A percentile compares a stretch with the other conserved stretches of the same genome.
phyloP scores from a whole-genome alignment of 805 yeast species.

The Candida bentonensis region DNA sequence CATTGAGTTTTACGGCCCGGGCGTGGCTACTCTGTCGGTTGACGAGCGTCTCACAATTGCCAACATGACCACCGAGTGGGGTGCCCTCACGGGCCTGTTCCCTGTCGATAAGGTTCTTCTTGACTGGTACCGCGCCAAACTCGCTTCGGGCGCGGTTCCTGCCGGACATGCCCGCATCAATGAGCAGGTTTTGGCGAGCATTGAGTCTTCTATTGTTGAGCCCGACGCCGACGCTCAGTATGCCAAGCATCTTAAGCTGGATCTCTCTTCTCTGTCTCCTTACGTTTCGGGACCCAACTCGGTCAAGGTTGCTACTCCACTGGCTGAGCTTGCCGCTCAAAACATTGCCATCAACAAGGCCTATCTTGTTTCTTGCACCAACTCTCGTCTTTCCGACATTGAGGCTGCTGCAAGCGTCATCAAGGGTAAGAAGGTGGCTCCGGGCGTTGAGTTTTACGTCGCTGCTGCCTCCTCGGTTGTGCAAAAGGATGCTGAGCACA shows the following conservation, averaged over 20 bases:
- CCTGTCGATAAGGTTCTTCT: conserved; percentile 80
- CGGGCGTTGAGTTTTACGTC: conserved; percentile 86
- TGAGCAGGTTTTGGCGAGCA: conserved; percentile 36
- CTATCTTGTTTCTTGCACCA: conserved; percentile 94
- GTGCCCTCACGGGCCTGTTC: conserved; percentile 91
- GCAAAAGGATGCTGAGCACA: conserved; percentile 79
- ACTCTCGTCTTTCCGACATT: conserved; percentile 84
- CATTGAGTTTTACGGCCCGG: conserved; percentile 19
- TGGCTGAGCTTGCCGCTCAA: conserved; percentile 57
- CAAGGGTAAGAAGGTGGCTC: conserved; percentile 68
- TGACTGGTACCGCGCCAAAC: conserved; percentile 61
- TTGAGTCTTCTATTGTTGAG: conserved; percentile 29
- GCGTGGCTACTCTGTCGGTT: conserved; percentile 15
- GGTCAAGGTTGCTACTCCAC: conserved; percentile 76
- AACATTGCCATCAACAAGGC: conserved; percentile 81
- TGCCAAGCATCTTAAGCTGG: conserved; percentile 77
- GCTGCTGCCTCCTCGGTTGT: conserved; percentile 96
- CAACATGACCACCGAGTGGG: conserved; percentile 92
- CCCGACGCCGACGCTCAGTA: conserved; percentile 73
- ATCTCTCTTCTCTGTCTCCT: conserved; percentile 69
- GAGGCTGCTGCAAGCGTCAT: conserved; percentile 88
- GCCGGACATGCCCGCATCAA: conserved; percentile 79
- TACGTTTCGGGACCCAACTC: conserved; percentile 95
- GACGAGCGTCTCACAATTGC: conserved; percentile 60
- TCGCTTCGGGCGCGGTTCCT: conserved; percentile 31